Evolutionary conservation across 805 yeast species (phyloP).

Genomic region (Priceomyces medius): DNA sequence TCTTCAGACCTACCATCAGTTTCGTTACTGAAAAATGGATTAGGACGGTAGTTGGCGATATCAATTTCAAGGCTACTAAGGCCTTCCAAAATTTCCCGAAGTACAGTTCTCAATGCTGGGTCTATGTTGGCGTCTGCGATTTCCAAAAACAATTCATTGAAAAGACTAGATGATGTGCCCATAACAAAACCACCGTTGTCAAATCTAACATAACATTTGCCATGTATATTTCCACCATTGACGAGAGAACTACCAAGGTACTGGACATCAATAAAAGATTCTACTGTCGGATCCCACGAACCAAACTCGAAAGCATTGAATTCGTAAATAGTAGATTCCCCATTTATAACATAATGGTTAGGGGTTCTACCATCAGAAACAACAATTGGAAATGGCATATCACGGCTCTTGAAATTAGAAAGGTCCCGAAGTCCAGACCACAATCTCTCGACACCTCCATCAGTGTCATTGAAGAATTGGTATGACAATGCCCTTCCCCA

Average conservation of each 20-base stretch:
- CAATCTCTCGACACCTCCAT: slow-evolving; percentile 29
- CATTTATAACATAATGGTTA: slow-evolving; percentile 50
- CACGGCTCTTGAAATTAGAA: slow-evolving; percentile 24
- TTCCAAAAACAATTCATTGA: slow-evolving; percentile 31
- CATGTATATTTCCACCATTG: slow-evolving; percentile 16
- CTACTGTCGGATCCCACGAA: slow-evolving; percentile 41
- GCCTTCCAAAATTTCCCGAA: slow-evolving; percentile 22
- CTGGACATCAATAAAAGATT: slow-evolving; percentile 27
- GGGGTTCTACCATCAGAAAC: slow-evolving; percentile 63
- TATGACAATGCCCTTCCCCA: slow-evolving; percentile 41
- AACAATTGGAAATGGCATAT: slow-evolving; percentile 41
- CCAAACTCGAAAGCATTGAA: slow-evolving; percentile 41
- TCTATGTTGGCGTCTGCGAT: slow-evolving; percentile 22
- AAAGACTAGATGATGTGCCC: slow-evolving; percentile 41
- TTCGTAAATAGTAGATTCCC: slow-evolving; percentile 63
- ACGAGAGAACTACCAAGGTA: slow-evolving; percentile 29
- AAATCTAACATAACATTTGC: slow-evolving; percentile 26
- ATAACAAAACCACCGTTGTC: slow-evolving; percentile 41
- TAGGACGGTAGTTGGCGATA: slow-evolving; percentile 40
- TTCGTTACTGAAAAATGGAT: slow-evolving; percentile 35
- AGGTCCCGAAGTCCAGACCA: slow-evolving; percentile 30
- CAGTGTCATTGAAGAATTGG: slow-evolving; percentile 25
- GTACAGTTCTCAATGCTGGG: slow-evolving; percentile 21
- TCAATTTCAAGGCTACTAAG: slow-evolving; percentile 30
- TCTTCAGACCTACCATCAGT: no score